Conservation (phyloP, 2,329 filamentous ascomycete genomes). For the Scytalidium lignicola region DNA sequence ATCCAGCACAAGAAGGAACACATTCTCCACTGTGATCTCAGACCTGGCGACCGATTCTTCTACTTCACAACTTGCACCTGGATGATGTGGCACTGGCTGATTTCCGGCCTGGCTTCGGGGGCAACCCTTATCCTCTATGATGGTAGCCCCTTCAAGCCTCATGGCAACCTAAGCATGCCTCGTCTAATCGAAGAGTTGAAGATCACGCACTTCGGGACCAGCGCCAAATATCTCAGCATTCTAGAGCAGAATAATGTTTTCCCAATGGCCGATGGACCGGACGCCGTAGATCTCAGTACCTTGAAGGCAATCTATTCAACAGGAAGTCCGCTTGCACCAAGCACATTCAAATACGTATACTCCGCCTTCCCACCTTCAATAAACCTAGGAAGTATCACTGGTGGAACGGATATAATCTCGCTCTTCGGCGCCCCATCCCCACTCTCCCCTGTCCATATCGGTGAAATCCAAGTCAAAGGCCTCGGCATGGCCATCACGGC, state of each 20-base stretch:
- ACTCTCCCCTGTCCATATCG: slow-evolving; percentile 64
- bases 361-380: slow-evolving; percentile 71
- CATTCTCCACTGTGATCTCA: slow-evolving; percentile 77
- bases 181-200: slow-evolving; percentile 71
- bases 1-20: slow-evolving; percentile 98
- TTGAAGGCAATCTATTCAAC: slow-evolving; percentile 90
- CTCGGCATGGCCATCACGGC: slow-evolving; percentile 73
- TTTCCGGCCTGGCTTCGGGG: slow-evolving; percentile 79
- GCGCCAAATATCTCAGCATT: slow-evolving; percentile 85
- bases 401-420: slow-evolving; percentile 94
- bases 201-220: slow-evolving; percentile 93
- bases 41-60: slow-evolving; percentile 67
- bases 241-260: slow-evolving; percentile 73
- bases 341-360: slow-evolving; percentile 89
- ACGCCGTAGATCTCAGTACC: slow-evolving; percentile 50
- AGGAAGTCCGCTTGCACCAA: slow-evolving; percentile 85
- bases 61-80: slow-evolving; percentile 95
- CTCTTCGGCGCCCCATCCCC: slow-evolving; percentile 85
- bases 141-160: slow-evolving; percentile 80
- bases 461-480: slow-evolving; percentile 73
- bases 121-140: slow-evolving; percentile 85
- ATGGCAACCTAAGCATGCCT: slow-evolving; percentile 77
- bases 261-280: slow-evolving; percentile 41
- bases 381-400: slow-evolving; percentile 89
- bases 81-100: slow-evolving; percentile 99